Evolutionary conservation across 2,329 filamentous ascomycete species (phyloP).

Genomic region (Pyrenophora tritici-repentis): DNA sequence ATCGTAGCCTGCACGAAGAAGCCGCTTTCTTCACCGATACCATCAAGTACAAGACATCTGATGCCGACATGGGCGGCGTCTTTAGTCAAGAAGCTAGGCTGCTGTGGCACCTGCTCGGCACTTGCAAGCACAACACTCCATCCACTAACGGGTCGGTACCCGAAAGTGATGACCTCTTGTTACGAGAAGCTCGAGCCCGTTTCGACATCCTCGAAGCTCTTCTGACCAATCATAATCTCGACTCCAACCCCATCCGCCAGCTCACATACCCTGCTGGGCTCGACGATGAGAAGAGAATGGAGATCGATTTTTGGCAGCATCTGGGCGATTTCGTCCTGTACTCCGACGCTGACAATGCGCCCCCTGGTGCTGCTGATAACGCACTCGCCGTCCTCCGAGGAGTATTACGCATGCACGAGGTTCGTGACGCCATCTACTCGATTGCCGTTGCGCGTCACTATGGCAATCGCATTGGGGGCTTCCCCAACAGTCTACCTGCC

Average conservation of each 20-base stretch:
- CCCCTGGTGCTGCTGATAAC: conserved; percentile 66
- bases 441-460: conserved; percentile 80
- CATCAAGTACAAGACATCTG: conserved; percentile 33
- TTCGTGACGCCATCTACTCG: conserved; percentile 88
- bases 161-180: conserved; percentile 61
- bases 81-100: conserved; percentile 63
- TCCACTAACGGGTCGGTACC: conserved; percentile 43
- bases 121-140: conserved; percentile 53
- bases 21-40: conserved; percentile 43
- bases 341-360: conserved; percentile 63
- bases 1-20: conserved; percentile 49
- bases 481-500: conserved; percentile 48
- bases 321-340: conserved; percentile 74
- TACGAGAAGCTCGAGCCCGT: conserved; percentile 67
- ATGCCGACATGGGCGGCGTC: conserved; percentile 42
- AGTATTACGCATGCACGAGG: conserved; percentile 79
- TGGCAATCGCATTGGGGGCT: conserved; percentile 61
- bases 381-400: conserved; percentile 68
- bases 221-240: conserved; percentile 71
- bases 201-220: conserved; percentile 77
- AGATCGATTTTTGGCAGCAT: conserved; percentile 81
- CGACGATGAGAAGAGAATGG: conserved; percentile 48
- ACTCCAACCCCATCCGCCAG: conserved; percentile 61
- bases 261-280: conserved; percentile 54
- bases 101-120: conserved; percentile 63